phyloP scores from a whole-genome alignment of 1,284 basidiomycete genomes.

The Fistulina hepatica region DNA sequence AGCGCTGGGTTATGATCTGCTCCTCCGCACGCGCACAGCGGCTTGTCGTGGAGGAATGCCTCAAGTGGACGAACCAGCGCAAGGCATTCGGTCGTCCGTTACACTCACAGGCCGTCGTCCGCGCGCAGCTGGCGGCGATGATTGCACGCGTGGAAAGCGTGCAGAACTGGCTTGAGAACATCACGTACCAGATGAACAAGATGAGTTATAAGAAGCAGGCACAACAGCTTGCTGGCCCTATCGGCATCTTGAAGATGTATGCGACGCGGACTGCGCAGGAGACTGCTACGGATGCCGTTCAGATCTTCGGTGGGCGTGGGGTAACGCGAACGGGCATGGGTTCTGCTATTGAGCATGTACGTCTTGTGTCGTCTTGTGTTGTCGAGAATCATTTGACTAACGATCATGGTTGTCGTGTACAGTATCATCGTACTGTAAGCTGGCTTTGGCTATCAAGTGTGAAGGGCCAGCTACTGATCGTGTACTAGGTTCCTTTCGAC shows the following conservation, averaged over 20 bases:
- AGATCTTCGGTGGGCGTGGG: conserved; percentile 73
- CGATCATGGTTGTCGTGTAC: conserved; percentile 9
- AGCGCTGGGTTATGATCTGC: conserved; percentile 58
- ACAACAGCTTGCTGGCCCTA: conserved; percentile 56
- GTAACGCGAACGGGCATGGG: conserved; percentile 71
- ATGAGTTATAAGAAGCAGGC: conserved; percentile 60
- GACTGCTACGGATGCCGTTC: conserved; percentile 71
- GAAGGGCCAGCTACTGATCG: no score
- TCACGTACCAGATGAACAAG: conserved; percentile 88
- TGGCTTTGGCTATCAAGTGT: no score
- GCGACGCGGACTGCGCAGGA: conserved; percentile 56
- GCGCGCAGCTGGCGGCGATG: conserved; percentile 78
- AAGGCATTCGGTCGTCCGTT: conserved; percentile 84
- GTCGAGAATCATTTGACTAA: conserved; percentile 1
- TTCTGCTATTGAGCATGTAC: conserved; percentile 56
- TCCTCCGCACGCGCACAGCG: conserved; percentile 35
- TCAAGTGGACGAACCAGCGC: conserved; percentile 70
- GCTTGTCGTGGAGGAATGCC: conserved; percentile 51
- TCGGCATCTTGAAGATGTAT: conserved; percentile 71
- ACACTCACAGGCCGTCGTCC: conserved; percentile 73
- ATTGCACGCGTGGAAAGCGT: conserved; percentile 66
- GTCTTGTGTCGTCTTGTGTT: conserved; percentile 20
- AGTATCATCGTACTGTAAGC: conserved; percentile 65
- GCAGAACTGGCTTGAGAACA: conserved; percentile 83
- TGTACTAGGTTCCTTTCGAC: conserved; percentile 55